A percentile compares a stretch with the other conserved stretches of the same genome.
Conservation (phyloP, 495 filamentous ascomycete species). For the Immersiella caudata region DNA sequence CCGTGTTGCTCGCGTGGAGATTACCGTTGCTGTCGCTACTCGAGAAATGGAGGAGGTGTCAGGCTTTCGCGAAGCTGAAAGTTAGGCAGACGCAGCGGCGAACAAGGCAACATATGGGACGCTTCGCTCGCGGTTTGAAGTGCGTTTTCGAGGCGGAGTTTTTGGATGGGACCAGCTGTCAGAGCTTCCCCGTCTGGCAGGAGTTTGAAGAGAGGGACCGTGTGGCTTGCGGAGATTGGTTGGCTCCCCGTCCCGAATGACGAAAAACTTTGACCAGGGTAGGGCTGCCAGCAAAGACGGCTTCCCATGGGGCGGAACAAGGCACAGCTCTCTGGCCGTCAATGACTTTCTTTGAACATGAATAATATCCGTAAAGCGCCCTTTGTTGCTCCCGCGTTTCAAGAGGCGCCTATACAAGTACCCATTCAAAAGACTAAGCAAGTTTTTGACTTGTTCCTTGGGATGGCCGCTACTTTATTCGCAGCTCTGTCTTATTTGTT, state of each 20-base stretch:
- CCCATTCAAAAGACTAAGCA: not conserved
- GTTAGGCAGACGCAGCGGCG: not conserved
- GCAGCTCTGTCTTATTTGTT: not conserved
- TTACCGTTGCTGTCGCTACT: not conserved
- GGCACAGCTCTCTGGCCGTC: not conserved
- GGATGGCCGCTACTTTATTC: not conserved
- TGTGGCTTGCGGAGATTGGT: constrained; percentile 24
- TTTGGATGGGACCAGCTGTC: constrained; percentile 11
- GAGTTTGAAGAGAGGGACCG: constrained; percentile 20
- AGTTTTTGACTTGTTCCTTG: not conserved
- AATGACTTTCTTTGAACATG: not conserved
- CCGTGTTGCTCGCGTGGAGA: not conserved
- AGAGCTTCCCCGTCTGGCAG: constrained; percentile 7
- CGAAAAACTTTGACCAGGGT: constrained; percentile 20
- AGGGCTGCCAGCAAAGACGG: constrained; percentile 3
- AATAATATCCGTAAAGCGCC: not conserved
- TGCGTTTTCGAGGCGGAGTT: constrained; percentile 10
- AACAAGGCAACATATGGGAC: constrained; percentile 1
- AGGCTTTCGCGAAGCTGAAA: constrained; percentile 7
- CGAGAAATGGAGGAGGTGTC: not conserved
- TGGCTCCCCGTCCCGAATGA: constrained; percentile 15
- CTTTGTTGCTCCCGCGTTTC: not conserved
- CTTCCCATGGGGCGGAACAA: not conserved
- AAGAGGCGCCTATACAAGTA: not conserved
- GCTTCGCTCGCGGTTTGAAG: not conserved